Evolutionary conservation across 1,284 basidiomycete genomes (phyloP), one percentile per base, ranked within the genome.

Genomic region (Prillingera fragicola): DNA sequence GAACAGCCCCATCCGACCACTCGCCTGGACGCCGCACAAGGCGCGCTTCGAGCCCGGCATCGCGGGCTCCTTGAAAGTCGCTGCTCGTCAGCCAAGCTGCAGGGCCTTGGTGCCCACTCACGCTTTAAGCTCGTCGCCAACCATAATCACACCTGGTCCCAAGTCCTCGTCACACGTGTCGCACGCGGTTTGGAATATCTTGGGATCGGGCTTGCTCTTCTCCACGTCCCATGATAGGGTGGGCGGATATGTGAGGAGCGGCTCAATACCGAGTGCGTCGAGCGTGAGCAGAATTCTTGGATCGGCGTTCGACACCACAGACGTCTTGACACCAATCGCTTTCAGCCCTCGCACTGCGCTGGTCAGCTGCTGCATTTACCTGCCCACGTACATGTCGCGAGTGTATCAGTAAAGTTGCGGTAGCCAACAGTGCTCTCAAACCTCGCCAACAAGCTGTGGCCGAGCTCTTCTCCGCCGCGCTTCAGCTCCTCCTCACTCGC

Each of bases 91-190:
- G 41, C 28, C 15, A 22, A 5, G 18, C 10, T 19, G 23, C 22
- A 25, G 27, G 14, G 22, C 23, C 10, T 38, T 6, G 28, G 26
- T 18, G n/a, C 8, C 5, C 15, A 65, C 69, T 54, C 44, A 71
- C 69, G 70, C 70, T 29, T 63, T 57, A 9, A 71, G 55, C 53
- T 73, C 71, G 43, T 73, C 71, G 1, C 71, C 71, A 8, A 73
- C 55, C 65, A 71, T 68, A 19, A 73, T 43, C 3, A 69, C 62
- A 8, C 68, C 69, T 23, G 60, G 46, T 1, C 60, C 62, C 2
- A 34, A 24, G 5, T 35, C 28, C 42, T 60, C 62, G 0, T 34
- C 53, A 23, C 58, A 62, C 1, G 35, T 18, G 10, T 45, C 26
- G 39, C 64, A 65, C 3, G 71, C 70, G 1, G 43, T 44, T 13